phyloP scores from a whole-genome alignment of 2,329 filamentous ascomycete genomes.

The Dendryphion nanum region DNA sequence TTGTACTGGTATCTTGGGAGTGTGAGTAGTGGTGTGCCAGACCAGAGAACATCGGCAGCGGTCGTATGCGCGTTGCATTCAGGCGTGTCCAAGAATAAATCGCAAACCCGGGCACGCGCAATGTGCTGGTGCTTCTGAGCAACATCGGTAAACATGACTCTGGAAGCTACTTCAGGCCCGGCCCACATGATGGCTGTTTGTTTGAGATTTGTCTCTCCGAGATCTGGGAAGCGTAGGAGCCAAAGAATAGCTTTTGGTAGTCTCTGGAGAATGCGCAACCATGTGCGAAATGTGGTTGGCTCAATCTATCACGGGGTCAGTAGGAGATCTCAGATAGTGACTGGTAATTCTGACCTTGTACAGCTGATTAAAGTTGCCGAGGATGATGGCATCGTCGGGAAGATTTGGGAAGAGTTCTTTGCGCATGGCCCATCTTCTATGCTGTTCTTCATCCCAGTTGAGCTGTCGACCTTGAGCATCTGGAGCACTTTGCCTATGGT shows the following conservation, averaged over 20 bases:
- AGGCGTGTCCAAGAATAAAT: constrained; percentile 93
- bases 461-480: constrained; percentile 64
- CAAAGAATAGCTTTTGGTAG: constrained; percentile 89
- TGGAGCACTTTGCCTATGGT: constrained; percentile 86
- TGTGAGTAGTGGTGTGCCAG: constrained; percentile 87
- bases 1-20: constrained; percentile 92
- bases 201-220: constrained; percentile 82
- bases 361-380: constrained; percentile 97
- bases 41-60: constrained; percentile 94
- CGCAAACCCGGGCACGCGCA: constrained; percentile 83
- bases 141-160: constrained; percentile 94
- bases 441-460: constrained; percentile 81
- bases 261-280: constrained; percentile 83
- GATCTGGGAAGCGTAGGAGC: constrained; percentile 93
- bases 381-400: constrained; percentile 79
- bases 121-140: constrained; percentile 95
- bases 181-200: constrained; percentile 82
- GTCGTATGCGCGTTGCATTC: constrained; percentile 99
- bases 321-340: no score
- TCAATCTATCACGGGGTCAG: no score
- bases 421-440: constrained; percentile 84
- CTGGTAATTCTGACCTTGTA: constrained; percentile 86
- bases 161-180: constrained; percentile 75
- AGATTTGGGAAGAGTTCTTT: constrained; percentile 86
- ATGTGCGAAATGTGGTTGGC: constrained; percentile 91